Base-by-base conservation (phyloP, 129 eudicot species). In the Solidago caesia region DNA sequence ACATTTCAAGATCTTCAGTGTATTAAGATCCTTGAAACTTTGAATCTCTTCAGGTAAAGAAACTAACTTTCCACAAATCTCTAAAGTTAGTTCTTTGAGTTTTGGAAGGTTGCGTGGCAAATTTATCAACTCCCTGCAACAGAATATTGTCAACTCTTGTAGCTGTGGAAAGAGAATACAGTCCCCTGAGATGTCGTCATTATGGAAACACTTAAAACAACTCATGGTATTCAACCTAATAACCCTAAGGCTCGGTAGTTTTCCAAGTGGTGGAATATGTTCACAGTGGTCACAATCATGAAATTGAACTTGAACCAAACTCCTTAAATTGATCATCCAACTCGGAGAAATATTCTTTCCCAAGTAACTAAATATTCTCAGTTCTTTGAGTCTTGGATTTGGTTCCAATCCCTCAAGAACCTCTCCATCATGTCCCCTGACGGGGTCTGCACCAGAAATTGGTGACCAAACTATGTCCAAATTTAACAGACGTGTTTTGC, bases 201-300 rank as follows among this genome's bases (percentile, higher is more conserved):
- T 60, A 25, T 45, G 39, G 48, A 73, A 73, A 33, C 70, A n/a
- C 51, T 46, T 48, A 8, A 74, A 29, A 25, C 6, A 44, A 21
- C 13, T 9, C 79, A 75, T 53, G 43, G 4, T 1, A 5, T 2
- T 2, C 14, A 43, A 8, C 6, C 1, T 14, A 42, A 75, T 52
- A 44, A 27, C 56, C 67, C 41, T 75, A 53, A 75, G 79, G 29
- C 13, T 53, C 2, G 79, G 73, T 66, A 75, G 56, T 55, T 46
- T 66, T 4, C 79, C 79, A 12, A 75, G 66, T 43, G 73, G 5
- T 13, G 73, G 29, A 21, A 75, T 42, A 65, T 56, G 25, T 46
- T 65, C 46, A 75, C 73, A 75, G 26, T 67, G 42, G 4, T 3
- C 3, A 21, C 73, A 75, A 4, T 0, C 0, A 26, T 5, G 12